A percentile compares a stretch with the other conserved stretches of the same genome.
Evolutionary conservation across 2,329 filamentous ascomycete genomes (phyloP).

Genomic region (Aspergillus ustus): DNA sequence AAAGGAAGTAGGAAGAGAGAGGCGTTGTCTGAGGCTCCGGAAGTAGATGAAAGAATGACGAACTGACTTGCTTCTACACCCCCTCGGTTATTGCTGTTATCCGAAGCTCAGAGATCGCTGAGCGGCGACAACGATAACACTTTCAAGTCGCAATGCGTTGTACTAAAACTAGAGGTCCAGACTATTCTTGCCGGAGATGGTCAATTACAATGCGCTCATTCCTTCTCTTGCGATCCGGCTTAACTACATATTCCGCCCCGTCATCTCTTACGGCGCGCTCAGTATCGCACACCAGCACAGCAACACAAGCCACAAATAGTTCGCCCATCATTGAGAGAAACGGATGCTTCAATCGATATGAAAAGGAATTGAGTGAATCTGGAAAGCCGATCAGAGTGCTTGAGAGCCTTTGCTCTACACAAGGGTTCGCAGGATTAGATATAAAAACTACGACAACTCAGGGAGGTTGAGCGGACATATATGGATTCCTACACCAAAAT

Average conservation of each 20-base stretch:
- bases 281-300: not conserved
- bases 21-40: constrained; percentile 14
- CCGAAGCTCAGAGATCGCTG: not conserved
- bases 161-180: not conserved
- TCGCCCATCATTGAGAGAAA: too few species aligned
- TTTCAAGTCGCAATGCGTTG: not conserved
- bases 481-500: too few species aligned
- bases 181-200: not conserved
- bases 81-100: constrained; percentile 5
- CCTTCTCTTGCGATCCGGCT: not conserved
- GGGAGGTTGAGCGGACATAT: too few species aligned
- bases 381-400: too few species aligned
- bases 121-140: not conserved
- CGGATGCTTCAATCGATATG: too few species aligned
- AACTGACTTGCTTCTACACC: constrained; percentile 10
- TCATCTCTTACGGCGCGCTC: not conserved
- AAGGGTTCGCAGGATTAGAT: too few species aligned
- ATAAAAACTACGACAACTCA: too few species aligned
- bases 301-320: too few species aligned
- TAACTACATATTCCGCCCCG: not conserved
- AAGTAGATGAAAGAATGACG: constrained; percentile 20
- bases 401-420: too few species aligned
- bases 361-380: too few species aligned
- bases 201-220: not conserved
- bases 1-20: constrained; percentile 17